Percentiles rank a stretch among this genome's conserved stretches.
phyloP scores from a whole-genome alignment of 805 yeast species.

The Starmerella geochares region DNA sequence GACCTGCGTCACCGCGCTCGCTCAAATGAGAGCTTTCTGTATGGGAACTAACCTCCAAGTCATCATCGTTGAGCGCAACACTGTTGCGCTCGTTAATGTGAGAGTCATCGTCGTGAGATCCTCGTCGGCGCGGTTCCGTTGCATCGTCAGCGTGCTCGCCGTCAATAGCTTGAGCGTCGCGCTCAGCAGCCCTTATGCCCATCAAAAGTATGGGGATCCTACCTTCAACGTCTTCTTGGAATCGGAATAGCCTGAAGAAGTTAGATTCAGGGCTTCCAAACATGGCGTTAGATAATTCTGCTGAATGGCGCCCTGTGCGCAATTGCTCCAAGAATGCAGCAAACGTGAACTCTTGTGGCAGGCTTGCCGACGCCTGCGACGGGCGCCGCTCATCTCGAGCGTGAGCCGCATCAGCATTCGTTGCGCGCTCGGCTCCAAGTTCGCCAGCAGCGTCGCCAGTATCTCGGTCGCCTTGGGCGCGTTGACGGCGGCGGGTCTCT shows the following conservation, averaged over 20 bases:
- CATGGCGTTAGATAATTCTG: conserved; percentile 16
- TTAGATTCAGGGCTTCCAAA: conserved; percentile 5
- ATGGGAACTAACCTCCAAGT: too few species aligned
- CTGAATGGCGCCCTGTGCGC: conserved; percentile 13
- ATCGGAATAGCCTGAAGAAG: conserved; percentile 24
- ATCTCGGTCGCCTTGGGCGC: neutral
- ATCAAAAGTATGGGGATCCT: conserved; percentile 41
- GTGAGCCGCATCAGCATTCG: too few species aligned
- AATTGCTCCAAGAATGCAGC: conserved; percentile 18
- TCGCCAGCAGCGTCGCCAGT: neutral
- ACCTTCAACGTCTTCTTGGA: conserved; percentile 20
- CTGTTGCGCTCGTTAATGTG: too few species aligned
- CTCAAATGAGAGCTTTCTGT: neutral
- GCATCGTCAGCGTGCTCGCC: neutral
- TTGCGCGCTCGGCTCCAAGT: too few species aligned
- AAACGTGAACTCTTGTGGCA: conserved; percentile 8
- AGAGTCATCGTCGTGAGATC: neutral
- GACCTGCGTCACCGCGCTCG: neutral
- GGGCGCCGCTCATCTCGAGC: too few species aligned
- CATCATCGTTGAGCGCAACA: too few species aligned
- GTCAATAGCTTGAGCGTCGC: neutral
- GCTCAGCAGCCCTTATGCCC: conserved; percentile 38
- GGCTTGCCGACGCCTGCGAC: neutral
- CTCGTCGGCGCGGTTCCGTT: neutral
- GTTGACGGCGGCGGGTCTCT: neutral